Evolutionary conservation across 129 eudicot species (phyloP), one percentile per base, ranked within the genome.

Genomic region (Escallonia rubra): DNA sequence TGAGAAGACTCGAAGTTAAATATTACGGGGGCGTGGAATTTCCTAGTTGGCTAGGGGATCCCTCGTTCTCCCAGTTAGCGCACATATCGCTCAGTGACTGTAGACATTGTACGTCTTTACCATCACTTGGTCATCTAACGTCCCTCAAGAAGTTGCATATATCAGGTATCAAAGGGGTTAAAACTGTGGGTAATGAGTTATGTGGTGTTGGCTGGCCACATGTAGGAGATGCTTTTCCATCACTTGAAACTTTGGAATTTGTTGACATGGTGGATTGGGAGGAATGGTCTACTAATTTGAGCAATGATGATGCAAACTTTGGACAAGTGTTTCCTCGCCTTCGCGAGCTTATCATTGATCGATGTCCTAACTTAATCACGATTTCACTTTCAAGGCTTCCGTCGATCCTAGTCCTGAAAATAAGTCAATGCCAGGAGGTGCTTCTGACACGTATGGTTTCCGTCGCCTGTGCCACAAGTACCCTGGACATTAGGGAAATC

Each of bases 41-140:
- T 68, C 83, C 92, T 5, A 72, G 45, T 42, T 86, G 88, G 92
- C 46, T 82, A 0, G 86, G 88, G 49, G 66, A 82, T 64, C 53
- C 83, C 1, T 58, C 59, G 8, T 82, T 79, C 58, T 46, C 42
- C 9, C 63, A 63, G 43, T 49, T 86, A 65, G 79, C 74, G 6
- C 43, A 62, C 8, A 58, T 82, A 59, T 71, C 48, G 16, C 55
- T 86, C 16, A 4, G 23, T 47, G 66, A 66, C 38, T 82, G 85
- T 63, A 43, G 4, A 43, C 64, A 72, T 16, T 82, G 88, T 66
- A 55, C 67, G 10, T 51, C 42, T 58, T 68, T 82, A 58, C 86
- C 83, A 3, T 66, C 83, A 56, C 73, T 82, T 7, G 83, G 88
- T 34, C 85, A 74, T 46, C 77, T 86, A 8, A 79, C 67, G 0